Base-by-base conservation (phyloP, 2,329 filamentous ascomycete species). In the Fusarium stilboides region DNA sequence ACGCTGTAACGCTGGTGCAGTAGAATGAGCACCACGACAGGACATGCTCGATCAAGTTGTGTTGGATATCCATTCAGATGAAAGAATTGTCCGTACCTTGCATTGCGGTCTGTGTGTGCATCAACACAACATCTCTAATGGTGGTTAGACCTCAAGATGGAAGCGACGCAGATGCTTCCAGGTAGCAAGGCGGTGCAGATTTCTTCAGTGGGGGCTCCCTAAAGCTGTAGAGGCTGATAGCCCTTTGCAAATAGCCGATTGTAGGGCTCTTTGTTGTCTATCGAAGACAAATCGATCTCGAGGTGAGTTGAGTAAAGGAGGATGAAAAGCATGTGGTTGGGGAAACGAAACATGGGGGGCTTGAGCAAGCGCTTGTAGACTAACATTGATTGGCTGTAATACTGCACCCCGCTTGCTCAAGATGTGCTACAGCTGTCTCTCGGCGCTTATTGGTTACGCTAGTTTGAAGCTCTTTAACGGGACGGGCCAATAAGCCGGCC, bases 371-470 rank as follows among this genome's bases (percentile, higher is more conserved):
- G 62, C 62, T 65, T 65, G 62, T 54, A 65, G 39, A 22, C 54
- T 53, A 53, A 36, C 54, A 53, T 31, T 60, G 62, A 65, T 65
- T 65, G 61, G 62, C 42, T 60, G 20, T 3, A 44, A 28, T 6
- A 15, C 7, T 15, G 9, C 42, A 53, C 62, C 62, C 61, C 61
- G 28, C 62, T 62, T 68, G 54, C 55, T 44, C 49, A 56, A 68
- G 60, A 55, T 70, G 65, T 75, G 74, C 74, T 77, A 71, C 70
- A 77, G 47, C 57, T 73, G 65, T 68, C 70, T 75, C 76, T 72
- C 62, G 73, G 66, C 57, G 71, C 62, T 57, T 72, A 83, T 83
- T 83, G 81, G 82, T 57, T 69, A 68, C 39, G 54, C 57, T 58
- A 70, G 57, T 64, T 74, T 8, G 65, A 74, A 69, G 72, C 69